These are phyloP conservation scores for Oryza officinalis DNA, from an alignment of 176 grass and related monocot species.

Conservation along the genomic window DNA sequence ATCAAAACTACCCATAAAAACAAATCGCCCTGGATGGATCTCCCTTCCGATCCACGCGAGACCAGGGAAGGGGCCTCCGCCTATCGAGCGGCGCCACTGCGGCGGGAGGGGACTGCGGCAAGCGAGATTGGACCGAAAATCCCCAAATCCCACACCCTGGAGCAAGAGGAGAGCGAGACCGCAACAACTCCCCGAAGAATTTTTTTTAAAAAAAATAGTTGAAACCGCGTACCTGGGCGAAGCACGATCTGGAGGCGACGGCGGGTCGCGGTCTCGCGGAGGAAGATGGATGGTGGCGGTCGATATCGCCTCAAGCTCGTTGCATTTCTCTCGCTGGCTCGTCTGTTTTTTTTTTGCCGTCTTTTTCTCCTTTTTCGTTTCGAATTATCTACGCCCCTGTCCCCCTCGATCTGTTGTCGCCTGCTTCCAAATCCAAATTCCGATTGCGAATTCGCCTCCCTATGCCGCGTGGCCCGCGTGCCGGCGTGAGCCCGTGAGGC, in stretches of 20 bases:
- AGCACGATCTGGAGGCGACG: no score
- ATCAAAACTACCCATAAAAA: background rate
- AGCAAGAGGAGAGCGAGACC: background rate
- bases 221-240: background rate
- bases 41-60: background rate
- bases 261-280: background rate
- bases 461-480: background rate
- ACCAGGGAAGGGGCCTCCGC: background rate
- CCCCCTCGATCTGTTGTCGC: background rate
- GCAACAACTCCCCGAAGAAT: background rate
- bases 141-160: background rate
- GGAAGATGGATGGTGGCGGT: slow-evolving; percentile 7
- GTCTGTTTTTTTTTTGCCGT: background rate
- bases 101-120: no score
- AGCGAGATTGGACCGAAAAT: background rate
- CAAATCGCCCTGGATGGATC: background rate
- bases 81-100: background rate
- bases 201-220: no score
- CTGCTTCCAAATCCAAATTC: background rate
- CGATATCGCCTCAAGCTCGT: background rate
- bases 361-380: no score
- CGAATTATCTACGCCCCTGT: background rate
- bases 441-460: background rate
- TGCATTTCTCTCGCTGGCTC: background rate
- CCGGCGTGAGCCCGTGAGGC: no score